A percentile compares a stretch with the other conserved stretches of the same genome.
phyloP scores from a whole-genome alignment of 1,284 basidiomycete species.

The Phylloporus sp. region DNA sequence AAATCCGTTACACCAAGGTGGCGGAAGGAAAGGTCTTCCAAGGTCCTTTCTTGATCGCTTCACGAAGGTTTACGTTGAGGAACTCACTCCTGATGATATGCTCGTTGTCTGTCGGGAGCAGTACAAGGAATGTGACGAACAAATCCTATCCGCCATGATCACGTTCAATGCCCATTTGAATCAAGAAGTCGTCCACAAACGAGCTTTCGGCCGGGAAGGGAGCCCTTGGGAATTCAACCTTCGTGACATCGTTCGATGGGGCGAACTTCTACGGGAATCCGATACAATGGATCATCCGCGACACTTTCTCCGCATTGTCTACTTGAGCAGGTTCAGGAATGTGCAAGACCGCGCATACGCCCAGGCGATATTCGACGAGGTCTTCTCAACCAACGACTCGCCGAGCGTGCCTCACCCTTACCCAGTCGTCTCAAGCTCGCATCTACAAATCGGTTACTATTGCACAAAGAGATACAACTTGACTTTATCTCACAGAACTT shows the following conservation, averaged over 20 bases:
- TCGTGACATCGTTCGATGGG: slow-evolving; percentile 95
- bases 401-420: slow-evolving; percentile 27
- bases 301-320: slow-evolving; percentile 69
- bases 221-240: slow-evolving; percentile 99
- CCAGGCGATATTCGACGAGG: slow-evolving; percentile 64
- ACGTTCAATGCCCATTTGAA: slow-evolving; percentile 82
- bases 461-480: slow-evolving; percentile 56
- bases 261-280: slow-evolving; percentile 59
- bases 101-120: slow-evolving; percentile 81
- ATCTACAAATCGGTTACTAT: slow-evolving; percentile 80
- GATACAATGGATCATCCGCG: slow-evolving; percentile 55
- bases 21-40: slow-evolving; percentile 96
- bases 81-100: slow-evolving; percentile 84
- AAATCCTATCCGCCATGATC: slow-evolving; percentile 81
- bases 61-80: slow-evolving; percentile 95
- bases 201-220: slow-evolving; percentile 83
- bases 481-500: slow-evolving; percentile 48
- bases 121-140: slow-evolving; percentile 68
- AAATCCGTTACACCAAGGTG: slow-evolving; percentile 96
- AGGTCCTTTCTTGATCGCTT: slow-evolving; percentile 98
- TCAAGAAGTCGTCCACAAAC: slow-evolving; percentile 72
- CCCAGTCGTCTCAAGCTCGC: slow-evolving; percentile 58
- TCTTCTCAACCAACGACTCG: slow-evolving; percentile 56
- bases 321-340: slow-evolving; percentile 89
- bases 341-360: slow-evolving; percentile 71